phyloP scores from a whole-genome alignment of 352 stramenopile genomes.

The Phytophthora multivora region DNA sequence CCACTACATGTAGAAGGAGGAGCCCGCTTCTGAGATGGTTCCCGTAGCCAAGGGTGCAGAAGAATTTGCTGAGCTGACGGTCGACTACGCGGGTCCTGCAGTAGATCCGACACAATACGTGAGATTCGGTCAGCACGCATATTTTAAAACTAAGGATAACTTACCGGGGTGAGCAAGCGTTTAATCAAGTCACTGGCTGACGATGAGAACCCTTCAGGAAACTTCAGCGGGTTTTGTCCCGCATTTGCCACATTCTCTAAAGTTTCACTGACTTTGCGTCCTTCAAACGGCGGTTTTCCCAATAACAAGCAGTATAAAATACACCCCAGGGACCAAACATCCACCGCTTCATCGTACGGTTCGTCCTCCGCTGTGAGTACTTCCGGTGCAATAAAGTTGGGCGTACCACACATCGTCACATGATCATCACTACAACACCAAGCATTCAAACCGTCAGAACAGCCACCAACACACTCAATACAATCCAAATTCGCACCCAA shows the following conservation, averaged over 20 bases:
- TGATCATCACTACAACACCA: constrained; percentile 46
- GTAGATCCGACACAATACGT: background rate
- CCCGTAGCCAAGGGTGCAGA: constrained; percentile 61
- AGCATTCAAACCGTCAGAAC: background rate
- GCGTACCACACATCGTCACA: constrained; percentile 77
- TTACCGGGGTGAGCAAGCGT: constrained; percentile 55
- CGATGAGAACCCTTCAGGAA: constrained; percentile 60
- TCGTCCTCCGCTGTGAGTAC: constrained; percentile 46
- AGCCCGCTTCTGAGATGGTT: constrained; percentile 19
- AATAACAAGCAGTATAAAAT: constrained; percentile 78
- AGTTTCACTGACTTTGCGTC: constrained; percentile 73
- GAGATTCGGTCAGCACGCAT: background rate
- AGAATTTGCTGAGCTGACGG: constrained; percentile 59
- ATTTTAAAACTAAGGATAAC: background rate
- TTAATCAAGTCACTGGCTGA: constrained; percentile 67
- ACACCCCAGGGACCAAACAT: constrained; percentile 85
- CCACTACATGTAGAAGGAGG: constrained; percentile 1
- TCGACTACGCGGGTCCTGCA: constrained; percentile 46
- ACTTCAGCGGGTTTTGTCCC: constrained; percentile 40
- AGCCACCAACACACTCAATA: background rate
- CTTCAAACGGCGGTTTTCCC: constrained; percentile 74
- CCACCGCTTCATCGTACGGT: constrained; percentile 67
- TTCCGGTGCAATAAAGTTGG: constrained; percentile 85
- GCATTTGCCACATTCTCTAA: constrained; percentile 74
- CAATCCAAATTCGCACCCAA: constrained; percentile 32